Conservation (phyloP, 1,139 yeast species). For the Zygosaccharomyces sapae region DNA sequence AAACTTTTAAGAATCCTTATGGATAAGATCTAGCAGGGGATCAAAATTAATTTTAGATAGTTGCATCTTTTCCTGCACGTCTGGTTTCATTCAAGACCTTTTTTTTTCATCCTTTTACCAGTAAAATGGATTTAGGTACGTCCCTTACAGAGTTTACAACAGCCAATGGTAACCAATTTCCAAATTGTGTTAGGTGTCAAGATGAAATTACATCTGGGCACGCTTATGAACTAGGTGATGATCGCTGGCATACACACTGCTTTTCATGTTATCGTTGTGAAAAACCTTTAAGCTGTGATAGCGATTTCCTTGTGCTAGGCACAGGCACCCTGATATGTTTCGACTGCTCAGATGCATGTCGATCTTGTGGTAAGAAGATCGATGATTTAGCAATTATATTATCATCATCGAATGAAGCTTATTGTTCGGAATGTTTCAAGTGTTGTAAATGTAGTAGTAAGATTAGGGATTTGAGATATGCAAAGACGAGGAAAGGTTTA, state of each 20-base stretch:
- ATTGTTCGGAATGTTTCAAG: constrained; percentile 85
- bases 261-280: constrained; percentile 85
- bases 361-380: constrained; percentile 81
- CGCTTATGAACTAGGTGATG: constrained; percentile 81
- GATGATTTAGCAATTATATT: constrained; percentile 82
- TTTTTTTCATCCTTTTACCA: not conserved
- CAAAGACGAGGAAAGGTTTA: constrained; percentile 88
- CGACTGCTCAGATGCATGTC: constrained; percentile 85
- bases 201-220: constrained; percentile 65
- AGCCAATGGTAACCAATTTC: constrained; percentile 10
- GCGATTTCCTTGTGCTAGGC: constrained; percentile 85
- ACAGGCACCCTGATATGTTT: constrained; percentile 89
- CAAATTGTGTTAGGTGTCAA: constrained; percentile 33
- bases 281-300: constrained; percentile 73
- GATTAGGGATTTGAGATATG: constrained; percentile 86
- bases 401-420: constrained; percentile 90
- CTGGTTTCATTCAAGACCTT: not conserved
- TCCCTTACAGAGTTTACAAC: constrained; percentile 2
- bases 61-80: too few species aligned
- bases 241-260: constrained; percentile 93
- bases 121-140: not conserved
- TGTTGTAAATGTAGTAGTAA: constrained; percentile 86
- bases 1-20: not conserved
- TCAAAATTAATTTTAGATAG: too few species aligned
- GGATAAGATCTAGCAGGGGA: not conserved